A percentile compares a stretch with the other conserved stretches of the same genome.
Conservation (phyloP, 441 rosid genomes). For the Croton laevigatus region DNA sequence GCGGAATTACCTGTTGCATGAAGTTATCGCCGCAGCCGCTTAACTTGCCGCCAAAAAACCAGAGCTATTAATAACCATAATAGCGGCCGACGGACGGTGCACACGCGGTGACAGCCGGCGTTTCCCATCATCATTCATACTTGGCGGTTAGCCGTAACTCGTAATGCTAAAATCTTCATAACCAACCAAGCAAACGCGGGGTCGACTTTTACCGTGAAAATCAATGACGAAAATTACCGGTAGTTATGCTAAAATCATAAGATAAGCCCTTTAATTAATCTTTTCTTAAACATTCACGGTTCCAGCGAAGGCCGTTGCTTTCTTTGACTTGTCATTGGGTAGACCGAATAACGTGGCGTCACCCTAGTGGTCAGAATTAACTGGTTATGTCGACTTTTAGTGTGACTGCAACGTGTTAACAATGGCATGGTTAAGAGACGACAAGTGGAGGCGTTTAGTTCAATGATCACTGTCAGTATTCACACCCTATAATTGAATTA, state of each 20-base stretch:
- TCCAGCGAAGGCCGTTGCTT: conserved; percentile 12
- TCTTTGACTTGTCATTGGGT: conserved; percentile 12
- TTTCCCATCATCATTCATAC: not conserved
- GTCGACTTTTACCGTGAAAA: not conserved
- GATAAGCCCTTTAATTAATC: too few species aligned
- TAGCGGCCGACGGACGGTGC: too few species aligned
- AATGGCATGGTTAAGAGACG: not conserved
- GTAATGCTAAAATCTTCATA: not conserved
- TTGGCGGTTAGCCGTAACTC: not conserved
- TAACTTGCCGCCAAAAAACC: not conserved
- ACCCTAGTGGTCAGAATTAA: conserved; percentile 3
- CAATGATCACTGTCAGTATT: not conserved
- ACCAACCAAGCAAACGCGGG: not conserved
- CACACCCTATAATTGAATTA: not conserved
- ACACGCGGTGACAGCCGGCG: conserved; percentile 7
- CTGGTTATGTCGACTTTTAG: not conserved
- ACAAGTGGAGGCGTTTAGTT: conserved; percentile 15
- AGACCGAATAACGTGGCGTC: conserved; percentile 19
- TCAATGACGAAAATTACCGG: not conserved
- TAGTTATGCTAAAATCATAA: not conserved
- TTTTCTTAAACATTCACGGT: not conserved
- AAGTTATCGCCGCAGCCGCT: too few species aligned
- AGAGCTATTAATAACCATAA: too few species aligned
- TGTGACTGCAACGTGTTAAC: conserved; percentile 11
- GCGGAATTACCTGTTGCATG: too few species aligned